Evolutionary conservation across 805 yeast species (phyloP).

Genomic region (Cyberlindnera japonica): DNA sequence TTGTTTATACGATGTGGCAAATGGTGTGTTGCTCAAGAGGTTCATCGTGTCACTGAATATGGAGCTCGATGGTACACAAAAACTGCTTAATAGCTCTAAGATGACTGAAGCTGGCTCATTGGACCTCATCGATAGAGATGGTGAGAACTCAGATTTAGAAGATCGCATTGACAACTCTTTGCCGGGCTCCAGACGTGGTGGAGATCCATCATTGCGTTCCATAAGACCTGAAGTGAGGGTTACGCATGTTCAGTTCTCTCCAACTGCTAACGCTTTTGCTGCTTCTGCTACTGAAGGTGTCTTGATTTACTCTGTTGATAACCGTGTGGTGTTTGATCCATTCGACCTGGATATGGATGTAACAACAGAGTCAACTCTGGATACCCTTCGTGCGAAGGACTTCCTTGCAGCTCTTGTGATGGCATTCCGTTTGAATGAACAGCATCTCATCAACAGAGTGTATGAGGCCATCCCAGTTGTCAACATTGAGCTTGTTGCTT

Average conservation of each 20-base stretch:
- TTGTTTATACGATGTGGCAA: constrained; percentile 85
- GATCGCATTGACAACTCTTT: constrained; percentile 70
- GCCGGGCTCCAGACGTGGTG: constrained; percentile 77
- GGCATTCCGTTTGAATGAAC: constrained; percentile 91
- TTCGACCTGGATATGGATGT: constrained; percentile 90
- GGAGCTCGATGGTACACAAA: constrained; percentile 85
- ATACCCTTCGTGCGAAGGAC: constrained; percentile 50
- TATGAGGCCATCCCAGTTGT: constrained; percentile 69
- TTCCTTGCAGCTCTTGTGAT: constrained; percentile 79
- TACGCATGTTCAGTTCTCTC: constrained; percentile 75
- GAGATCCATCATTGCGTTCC: constrained; percentile 72
- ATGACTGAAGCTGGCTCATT: constrained; percentile 87
- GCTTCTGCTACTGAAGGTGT: constrained; percentile 96
- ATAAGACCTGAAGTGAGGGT: constrained; percentile 82
- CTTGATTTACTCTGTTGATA: constrained; percentile 75
- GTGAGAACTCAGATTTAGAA: constrained; percentile 82
- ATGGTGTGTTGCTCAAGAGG: constrained; percentile 79
- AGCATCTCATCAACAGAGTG: constrained; percentile 62
- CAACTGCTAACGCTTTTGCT: constrained; percentile 86
- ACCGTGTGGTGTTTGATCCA: constrained; percentile 79
- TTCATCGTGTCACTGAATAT: constrained; percentile 86
- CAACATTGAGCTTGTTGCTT: constrained; percentile 64
- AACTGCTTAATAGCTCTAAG: constrained; percentile 70
- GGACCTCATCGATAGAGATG: constrained; percentile 77
- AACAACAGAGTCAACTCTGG: constrained; percentile 73